phyloP scores from a whole-genome alignment of 73 alveolate species.

The Halteria grandinella region DNA sequence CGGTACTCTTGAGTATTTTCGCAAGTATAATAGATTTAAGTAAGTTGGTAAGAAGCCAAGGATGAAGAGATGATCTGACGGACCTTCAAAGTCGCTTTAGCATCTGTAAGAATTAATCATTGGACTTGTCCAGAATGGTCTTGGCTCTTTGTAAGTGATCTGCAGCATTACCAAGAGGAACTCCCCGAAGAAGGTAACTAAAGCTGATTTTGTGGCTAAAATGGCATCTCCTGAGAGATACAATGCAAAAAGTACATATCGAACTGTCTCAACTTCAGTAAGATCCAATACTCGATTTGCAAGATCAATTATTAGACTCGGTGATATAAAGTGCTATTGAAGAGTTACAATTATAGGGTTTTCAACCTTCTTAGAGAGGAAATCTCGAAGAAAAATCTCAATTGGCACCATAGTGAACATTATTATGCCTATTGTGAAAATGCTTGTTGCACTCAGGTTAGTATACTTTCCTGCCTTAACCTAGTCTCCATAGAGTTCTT shows the following conservation, averaged over 20 bases:
- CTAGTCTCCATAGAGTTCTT: constrained; percentile 18
- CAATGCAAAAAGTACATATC: constrained; percentile 9
- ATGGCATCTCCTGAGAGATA: constrained; percentile 60
- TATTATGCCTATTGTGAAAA: not conserved
- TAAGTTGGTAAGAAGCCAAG: constrained; percentile 52
- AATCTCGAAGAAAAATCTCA: constrained; percentile 21
- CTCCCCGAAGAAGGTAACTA: constrained; percentile 60
- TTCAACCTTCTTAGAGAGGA: not conserved
- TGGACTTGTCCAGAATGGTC: constrained; percentile 63
- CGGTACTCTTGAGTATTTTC: constrained; percentile 43
- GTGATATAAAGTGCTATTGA: not conserved
- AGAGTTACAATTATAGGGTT: not conserved
- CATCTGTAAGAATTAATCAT: constrained; percentile 38
- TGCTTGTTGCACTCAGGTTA: not conserved
- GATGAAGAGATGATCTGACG: constrained; percentile 64
- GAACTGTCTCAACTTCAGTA: not conserved
- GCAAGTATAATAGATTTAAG: constrained; percentile 40
- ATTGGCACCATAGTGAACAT: constrained; percentile 19
- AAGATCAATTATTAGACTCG: not conserved
- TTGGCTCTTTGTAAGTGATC: constrained; percentile 49
- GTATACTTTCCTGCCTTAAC: constrained; percentile 9
- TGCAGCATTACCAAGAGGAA: constrained; percentile 42
- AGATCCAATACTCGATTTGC: not conserved
- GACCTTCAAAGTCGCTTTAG: constrained; percentile 64
- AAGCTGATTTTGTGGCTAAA: constrained; percentile 58